Evolutionary conservation across 2,329 filamentous ascomycete species (phyloP).

Genomic region (Chrysoporthe puriensis): DNA sequence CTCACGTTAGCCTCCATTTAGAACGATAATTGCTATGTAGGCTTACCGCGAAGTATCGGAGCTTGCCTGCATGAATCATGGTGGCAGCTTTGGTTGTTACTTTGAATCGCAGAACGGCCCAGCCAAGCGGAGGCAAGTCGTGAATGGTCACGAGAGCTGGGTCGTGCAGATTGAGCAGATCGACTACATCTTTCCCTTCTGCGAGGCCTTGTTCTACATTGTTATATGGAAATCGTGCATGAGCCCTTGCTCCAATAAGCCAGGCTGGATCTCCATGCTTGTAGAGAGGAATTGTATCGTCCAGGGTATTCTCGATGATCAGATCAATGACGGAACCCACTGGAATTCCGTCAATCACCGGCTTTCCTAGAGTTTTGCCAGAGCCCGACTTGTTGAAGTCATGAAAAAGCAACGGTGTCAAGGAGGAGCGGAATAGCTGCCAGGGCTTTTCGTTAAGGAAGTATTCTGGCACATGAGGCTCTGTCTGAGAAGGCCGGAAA

Average conservation of each 20-base stretch:
- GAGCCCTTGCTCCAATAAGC: constrained; percentile 28
- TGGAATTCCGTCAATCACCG: neutral
- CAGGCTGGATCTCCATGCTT: constrained; percentile 32
- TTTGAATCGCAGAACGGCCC: constrained; percentile 28
- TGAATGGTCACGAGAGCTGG: constrained; percentile 26
- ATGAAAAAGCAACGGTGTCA: constrained; percentile 29
- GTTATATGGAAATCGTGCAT: constrained; percentile 18
- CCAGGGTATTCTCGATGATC: constrained; percentile 15
- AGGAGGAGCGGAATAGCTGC: constrained; percentile 26
- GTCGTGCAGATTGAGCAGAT: constrained; percentile 23
- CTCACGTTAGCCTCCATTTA: neutral
- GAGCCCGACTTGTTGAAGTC: neutral
- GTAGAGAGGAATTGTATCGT: constrained; percentile 29
- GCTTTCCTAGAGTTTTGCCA: neutral
- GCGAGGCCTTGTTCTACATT: constrained; percentile 17
- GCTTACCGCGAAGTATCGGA: constrained; percentile 29
- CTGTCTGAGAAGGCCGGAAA: constrained; percentile 17
- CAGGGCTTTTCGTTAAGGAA: constrained; percentile 26
- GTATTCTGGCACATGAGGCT: constrained; percentile 20
- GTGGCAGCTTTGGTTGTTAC: constrained; percentile 23
- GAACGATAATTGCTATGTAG: neutral
- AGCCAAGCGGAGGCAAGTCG: constrained; percentile 29
- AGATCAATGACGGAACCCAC: constrained; percentile 29
- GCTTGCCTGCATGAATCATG: constrained; percentile 29
- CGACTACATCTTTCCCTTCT: neutral